These are phyloP conservation scores for Podospora comata DNA, from an alignment of 495 filamentous ascomycete species.

Conservation along the genomic window DNA sequence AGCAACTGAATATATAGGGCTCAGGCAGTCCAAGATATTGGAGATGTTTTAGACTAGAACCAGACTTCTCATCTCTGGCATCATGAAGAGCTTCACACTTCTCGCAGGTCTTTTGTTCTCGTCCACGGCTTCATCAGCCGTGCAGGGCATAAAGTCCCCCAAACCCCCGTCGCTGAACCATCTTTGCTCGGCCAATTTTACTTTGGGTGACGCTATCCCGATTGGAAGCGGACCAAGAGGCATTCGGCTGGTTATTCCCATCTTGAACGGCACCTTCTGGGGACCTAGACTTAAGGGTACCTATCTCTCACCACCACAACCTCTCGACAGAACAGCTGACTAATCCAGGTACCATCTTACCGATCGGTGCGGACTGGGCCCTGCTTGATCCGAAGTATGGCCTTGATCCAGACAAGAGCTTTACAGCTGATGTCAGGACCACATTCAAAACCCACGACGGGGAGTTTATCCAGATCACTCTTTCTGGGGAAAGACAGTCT, in stretches of 20 bases:
- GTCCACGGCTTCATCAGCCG: background rate
- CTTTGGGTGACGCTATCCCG: conserved; percentile 12
- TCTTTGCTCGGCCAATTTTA: conserved; percentile 27
- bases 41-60: background rate
- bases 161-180: conserved; percentile 19
- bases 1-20: background rate
- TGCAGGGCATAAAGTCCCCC: background rate
- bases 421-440: conserved; percentile 22
- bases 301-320: background rate
- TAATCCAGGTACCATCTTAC: conserved; percentile 19
- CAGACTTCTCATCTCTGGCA: background rate
- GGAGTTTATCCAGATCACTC: conserved; percentile 18
- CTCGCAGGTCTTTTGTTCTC: background rate
- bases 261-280: conserved; percentile 19
- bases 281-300: conserved; percentile 23
- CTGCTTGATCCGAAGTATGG: conserved; percentile 16
- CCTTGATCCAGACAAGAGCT: conserved; percentile 9
- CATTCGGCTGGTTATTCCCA: conserved; percentile 17
- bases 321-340: background rate
- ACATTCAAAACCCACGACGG: conserved; percentile 21
- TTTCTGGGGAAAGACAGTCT: conserved; percentile 15
- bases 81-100: background rate
- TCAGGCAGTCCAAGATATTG: background rate
- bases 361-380: conserved; percentile 25
- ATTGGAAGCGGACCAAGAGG: conserved; percentile 17